Conservation (phyloP, 768 basidiomycete species). For the Serendipita sp. region DNA sequence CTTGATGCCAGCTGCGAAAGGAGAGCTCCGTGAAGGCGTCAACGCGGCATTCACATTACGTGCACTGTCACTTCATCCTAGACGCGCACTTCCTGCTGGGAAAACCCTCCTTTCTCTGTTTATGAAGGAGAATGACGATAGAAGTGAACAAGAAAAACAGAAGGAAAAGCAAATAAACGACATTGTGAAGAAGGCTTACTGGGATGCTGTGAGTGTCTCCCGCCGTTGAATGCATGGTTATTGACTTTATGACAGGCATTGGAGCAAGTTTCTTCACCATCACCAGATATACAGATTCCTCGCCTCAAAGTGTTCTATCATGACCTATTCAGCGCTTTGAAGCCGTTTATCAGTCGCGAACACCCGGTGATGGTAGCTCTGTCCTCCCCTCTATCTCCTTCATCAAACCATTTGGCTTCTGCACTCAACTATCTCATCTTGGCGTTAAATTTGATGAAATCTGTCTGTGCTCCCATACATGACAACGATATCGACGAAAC, state of each 20-base stretch:
- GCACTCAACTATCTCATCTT: neutral
- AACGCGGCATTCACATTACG: neutral
- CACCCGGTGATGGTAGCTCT: neutral
- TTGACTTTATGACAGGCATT: neutral
- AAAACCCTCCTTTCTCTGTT: neutral
- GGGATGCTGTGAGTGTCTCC: neutral
- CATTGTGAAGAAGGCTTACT: neutral
- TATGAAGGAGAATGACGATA: neutral
- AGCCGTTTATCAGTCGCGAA: neutral
- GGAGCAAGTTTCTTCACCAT: neutral
- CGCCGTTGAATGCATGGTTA: neutral
- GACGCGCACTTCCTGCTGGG: neutral
- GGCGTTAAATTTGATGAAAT: neutral
- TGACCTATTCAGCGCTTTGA: neutral
- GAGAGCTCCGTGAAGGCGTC: neutral
- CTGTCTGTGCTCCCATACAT: neutral
- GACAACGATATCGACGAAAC: neutral
- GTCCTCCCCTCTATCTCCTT: neutral
- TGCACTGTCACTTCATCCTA: neutral
- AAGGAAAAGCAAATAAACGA: neutral
- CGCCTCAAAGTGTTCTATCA: slow-evolving; percentile 3
- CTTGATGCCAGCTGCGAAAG: neutral
- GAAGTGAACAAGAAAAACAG: neutral
- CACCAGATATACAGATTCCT: neutral
- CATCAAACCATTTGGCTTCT: neutral